Evolutionary conservation across 2,329 filamentous ascomycete genomes (phyloP).

Genomic region (Aspergillus fumigatiaffinis): DNA sequence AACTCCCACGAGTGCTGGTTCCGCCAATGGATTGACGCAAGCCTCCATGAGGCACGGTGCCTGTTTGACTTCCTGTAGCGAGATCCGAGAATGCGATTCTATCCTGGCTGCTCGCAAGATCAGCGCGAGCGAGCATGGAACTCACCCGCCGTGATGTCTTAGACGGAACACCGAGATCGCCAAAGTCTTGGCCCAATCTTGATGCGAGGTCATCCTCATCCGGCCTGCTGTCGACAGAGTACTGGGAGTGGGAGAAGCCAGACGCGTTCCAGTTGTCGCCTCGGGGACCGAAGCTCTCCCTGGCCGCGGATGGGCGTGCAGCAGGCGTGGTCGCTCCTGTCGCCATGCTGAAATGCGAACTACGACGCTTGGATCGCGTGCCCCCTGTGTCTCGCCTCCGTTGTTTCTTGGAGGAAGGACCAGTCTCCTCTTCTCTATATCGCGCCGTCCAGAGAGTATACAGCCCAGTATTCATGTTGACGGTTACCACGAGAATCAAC

Average conservation of each 20-base stretch:
- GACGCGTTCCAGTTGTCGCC: constrained; percentile 42
- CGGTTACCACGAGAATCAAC: constrained; percentile 73
- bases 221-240: constrained; percentile 50
- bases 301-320: constrained; percentile 58
- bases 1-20: constrained; percentile 61
- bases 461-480: constrained; percentile 69
- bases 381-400: constrained; percentile 51
- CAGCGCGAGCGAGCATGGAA: constrained; percentile 81
- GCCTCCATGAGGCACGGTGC: constrained; percentile 39
- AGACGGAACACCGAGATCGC: constrained; percentile 50
- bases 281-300: constrained; percentile 70
- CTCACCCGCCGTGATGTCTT: constrained; percentile 76
- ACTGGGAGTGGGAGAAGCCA: constrained; percentile 36
- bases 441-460: constrained; percentile 83
- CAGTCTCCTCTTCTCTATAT: constrained; percentile 66
- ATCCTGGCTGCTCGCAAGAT: constrained; percentile 81
- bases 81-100: constrained; percentile 74
- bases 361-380: constrained; percentile 65
- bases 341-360: constrained; percentile 58
- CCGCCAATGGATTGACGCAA: constrained; percentile 70
- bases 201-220: constrained; percentile 61
- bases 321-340: constrained; percentile 76
- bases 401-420: constrained; percentile 39
- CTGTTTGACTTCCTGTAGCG: constrained; percentile 44
- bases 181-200: constrained; percentile 66